Evolutionary conservation across 2,329 filamentous ascomycete species (phyloP).

Genomic region (Epichloe aotearoae): DNA sequence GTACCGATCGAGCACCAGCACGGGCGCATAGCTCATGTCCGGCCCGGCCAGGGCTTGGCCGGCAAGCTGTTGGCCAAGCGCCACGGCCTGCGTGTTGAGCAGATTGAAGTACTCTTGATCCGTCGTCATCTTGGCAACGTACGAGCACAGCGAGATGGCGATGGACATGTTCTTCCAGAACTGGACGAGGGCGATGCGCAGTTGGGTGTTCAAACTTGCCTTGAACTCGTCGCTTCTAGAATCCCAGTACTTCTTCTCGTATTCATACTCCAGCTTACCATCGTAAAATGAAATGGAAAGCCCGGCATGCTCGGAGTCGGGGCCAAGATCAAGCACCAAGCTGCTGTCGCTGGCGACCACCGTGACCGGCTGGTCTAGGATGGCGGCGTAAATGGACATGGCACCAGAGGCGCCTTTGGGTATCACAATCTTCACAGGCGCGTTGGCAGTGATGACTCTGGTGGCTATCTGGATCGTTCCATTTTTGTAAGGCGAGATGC

Average conservation of each 20-base stretch:
- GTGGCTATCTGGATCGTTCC: background rate
- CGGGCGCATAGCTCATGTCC: background rate
- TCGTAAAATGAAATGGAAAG: rapidly evolving
- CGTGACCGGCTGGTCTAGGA: background rate
- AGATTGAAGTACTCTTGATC: background rate
- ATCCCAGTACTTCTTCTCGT: background rate
- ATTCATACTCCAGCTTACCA: background rate
- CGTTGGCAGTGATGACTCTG: background rate
- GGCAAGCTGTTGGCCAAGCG: background rate
- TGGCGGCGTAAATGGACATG: background rate
- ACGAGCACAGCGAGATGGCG: background rate
- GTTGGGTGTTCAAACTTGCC: background rate
- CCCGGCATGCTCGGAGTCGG: background rate
- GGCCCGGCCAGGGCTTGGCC: background rate
- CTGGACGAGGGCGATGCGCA: background rate
- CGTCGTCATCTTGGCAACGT: background rate
- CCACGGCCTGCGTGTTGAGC: background rate
- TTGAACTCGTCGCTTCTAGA: background rate
- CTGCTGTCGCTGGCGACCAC: background rate
- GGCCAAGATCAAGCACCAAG: background rate
- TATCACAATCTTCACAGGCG: background rate
- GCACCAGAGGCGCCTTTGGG: background rate
- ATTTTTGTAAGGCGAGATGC: background rate
- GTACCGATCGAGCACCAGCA: background rate
- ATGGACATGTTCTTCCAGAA: background rate